Conservation (phyloP, 305 asterid species). For the Fraxinus albicans region DNA sequence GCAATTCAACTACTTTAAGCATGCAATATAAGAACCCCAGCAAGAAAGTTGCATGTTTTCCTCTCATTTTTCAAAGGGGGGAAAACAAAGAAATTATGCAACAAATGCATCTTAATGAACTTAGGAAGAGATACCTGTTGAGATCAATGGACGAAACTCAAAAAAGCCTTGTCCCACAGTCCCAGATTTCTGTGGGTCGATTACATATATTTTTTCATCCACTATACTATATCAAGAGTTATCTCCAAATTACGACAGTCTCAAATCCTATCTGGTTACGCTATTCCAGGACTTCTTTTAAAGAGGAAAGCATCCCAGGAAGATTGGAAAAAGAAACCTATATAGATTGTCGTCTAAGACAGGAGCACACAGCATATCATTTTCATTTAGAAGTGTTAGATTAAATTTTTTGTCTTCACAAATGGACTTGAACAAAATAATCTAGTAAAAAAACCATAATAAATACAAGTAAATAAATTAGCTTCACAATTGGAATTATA, state of each 20-base stretch:
- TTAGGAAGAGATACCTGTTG: neutral
- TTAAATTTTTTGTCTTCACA: neutral
- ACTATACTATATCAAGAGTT: neutral
- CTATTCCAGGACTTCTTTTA: neutral
- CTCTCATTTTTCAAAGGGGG: neutral
- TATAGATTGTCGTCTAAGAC: neutral
- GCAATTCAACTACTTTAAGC: neutral
- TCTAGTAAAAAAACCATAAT: neutral
- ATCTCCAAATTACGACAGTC: neutral
- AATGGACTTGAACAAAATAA: neutral
- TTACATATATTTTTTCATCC: neutral
- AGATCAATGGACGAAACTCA: neutral
- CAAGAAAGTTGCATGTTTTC: neutral
- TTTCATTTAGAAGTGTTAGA: neutral
- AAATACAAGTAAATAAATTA: neutral
- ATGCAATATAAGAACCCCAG: neutral
- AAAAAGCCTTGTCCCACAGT: neutral
- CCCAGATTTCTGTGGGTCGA: neutral
- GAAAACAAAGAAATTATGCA: neutral
- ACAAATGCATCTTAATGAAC: neutral
- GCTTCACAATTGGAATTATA: neutral
- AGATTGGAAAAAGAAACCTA: neutral
- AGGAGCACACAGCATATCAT: neutral
- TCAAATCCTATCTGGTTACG: neutral
- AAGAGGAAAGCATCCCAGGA: neutral